phyloP scores from a whole-genome alignment of 495 filamentous ascomycete species.

The Aspergillus panamensis region DNA sequence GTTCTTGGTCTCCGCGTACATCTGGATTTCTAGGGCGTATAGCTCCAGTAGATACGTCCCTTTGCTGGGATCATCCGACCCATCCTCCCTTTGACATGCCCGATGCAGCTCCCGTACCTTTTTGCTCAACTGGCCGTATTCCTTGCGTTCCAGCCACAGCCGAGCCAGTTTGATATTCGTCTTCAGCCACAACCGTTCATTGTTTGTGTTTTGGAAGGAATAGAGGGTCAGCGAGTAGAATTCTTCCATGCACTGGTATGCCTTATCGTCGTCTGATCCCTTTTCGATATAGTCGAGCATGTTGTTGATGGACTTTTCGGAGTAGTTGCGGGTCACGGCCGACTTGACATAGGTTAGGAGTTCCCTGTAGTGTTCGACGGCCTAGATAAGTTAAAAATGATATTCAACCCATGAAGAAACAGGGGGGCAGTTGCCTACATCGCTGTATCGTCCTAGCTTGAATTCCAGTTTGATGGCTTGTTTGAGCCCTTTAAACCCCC shows the following conservation, averaged over 20 bases:
- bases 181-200: slow-evolving; percentile 96
- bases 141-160: slow-evolving; percentile 84
- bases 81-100: slow-evolving; percentile 84
- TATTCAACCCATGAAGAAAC: neutral
- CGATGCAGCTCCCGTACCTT: slow-evolving; percentile 87
- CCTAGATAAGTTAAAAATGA: slow-evolving; percentile 50
- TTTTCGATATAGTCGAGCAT: slow-evolving; percentile 99
- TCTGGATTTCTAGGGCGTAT: slow-evolving; percentile 96
- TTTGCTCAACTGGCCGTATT: slow-evolving; percentile 74
- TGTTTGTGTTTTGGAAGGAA: slow-evolving; percentile 96
- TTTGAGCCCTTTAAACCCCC: slow-evolving; percentile 96
- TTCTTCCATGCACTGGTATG: slow-evolving; percentile 84
- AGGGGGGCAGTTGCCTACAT: slow-evolving; percentile 51
- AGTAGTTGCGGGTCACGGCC: slow-evolving; percentile 96
- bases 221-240: slow-evolving; percentile 92
- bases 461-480: slow-evolving; percentile 98
- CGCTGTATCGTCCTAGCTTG: slow-evolving; percentile 75
- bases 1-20: slow-evolving; percentile 95
- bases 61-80: slow-evolving; percentile 89
- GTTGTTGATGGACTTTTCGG: slow-evolving; percentile 98
- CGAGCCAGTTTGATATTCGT: slow-evolving; percentile 96
- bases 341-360: slow-evolving; percentile 97
- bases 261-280: slow-evolving; percentile 72
- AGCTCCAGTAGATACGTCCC: slow-evolving; percentile 95
- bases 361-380: slow-evolving; percentile 90